These are phyloP conservation scores for Flaveria trinervia DNA, from an alignment of 129 eudicot species.

Conservation along the genomic window DNA sequence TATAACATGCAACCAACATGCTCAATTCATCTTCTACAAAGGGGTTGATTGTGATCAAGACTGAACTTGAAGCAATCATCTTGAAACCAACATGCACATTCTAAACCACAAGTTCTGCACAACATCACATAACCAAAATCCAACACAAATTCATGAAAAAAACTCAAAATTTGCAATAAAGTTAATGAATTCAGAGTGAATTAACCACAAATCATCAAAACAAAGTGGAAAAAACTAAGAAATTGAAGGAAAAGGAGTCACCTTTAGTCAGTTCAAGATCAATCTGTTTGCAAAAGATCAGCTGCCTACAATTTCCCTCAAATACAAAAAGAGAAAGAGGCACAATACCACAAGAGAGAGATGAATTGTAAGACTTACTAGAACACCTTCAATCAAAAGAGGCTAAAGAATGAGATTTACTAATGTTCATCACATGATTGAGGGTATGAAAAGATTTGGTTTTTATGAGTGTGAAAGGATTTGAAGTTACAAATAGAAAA, in stretches of 20 bases:
- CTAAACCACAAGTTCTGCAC: slow-evolving; percentile 1
- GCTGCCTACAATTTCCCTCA: neutral
- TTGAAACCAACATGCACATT: slow-evolving; percentile 4
- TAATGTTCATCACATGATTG: slow-evolving; percentile 1
- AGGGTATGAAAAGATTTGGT: slow-evolving; percentile 1
- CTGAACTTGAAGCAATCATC: neutral
- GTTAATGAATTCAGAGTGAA: slow-evolving; percentile 11
- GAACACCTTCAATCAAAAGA: slow-evolving; percentile 4
- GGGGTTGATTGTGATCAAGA: neutral
- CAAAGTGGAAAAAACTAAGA: neutral
- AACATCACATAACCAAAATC: slow-evolving; percentile 19
- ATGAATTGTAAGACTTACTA: neutral
- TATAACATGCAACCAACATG: neutral
- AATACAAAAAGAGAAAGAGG: neutral
- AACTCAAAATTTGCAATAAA: slow-evolving; percentile 22
- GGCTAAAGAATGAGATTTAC: neutral
- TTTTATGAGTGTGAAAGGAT: slow-evolving; percentile 11
- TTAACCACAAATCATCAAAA: slow-evolving; percentile 17
- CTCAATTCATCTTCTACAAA: slow-evolving; percentile 4
- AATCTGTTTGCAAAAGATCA: slow-evolving; percentile 5
- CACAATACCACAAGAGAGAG: neutral
- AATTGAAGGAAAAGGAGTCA: neutral
- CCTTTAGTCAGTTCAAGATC: slow-evolving; percentile 25
- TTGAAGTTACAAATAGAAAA: neutral
- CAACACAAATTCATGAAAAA: slow-evolving; percentile 5